Evolutionary conservation across 257 asterid species (phyloP).

Genomic region (Ilex asprella): DNA sequence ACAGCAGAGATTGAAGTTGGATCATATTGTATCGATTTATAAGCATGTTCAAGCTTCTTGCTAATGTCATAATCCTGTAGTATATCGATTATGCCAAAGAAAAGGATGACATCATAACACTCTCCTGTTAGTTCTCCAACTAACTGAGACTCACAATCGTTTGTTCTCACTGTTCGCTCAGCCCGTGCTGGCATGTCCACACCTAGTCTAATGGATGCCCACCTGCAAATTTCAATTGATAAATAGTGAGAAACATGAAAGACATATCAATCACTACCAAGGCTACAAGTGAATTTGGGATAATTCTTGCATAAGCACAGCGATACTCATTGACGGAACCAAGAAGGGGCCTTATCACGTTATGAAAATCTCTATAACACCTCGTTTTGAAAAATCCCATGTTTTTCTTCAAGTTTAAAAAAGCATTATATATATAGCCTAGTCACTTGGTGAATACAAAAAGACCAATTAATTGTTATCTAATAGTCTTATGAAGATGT

Average conservation of each 20-base stretch:
- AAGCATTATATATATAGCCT: too few species aligned
- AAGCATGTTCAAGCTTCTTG: slow-evolving; percentile 95
- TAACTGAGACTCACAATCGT: slow-evolving; percentile 41
- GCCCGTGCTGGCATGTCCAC: slow-evolving; percentile 68
- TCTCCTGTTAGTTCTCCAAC: slow-evolving; percentile 81
- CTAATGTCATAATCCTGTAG: slow-evolving; percentile 83
- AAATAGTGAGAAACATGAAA: neutral
- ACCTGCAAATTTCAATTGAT: slow-evolving; percentile 25
- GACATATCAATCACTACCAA: neutral
- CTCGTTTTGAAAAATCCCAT: too few species aligned
- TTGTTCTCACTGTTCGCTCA: slow-evolving; percentile 52
- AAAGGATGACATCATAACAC: slow-evolving; percentile 67
- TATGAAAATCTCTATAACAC: too few species aligned
- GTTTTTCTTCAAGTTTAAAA: too few species aligned
- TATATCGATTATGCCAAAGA: slow-evolving; percentile 82
- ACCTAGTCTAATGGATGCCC: slow-evolving; percentile 47
- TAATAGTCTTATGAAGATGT: too few species aligned
- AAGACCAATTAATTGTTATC: too few species aligned
- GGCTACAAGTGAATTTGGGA: neutral
- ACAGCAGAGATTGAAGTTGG: slow-evolving; percentile 92
- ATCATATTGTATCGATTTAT: slow-evolving; percentile 80
- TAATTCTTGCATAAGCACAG: too few species aligned
- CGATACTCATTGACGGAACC: too few species aligned
- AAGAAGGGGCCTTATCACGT: too few species aligned
- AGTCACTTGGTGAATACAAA: too few species aligned